These are phyloP conservation scores for Arabidopsis arenosa DNA, from an alignment of 345 rosid genomes.

Conservation along the genomic window DNA sequence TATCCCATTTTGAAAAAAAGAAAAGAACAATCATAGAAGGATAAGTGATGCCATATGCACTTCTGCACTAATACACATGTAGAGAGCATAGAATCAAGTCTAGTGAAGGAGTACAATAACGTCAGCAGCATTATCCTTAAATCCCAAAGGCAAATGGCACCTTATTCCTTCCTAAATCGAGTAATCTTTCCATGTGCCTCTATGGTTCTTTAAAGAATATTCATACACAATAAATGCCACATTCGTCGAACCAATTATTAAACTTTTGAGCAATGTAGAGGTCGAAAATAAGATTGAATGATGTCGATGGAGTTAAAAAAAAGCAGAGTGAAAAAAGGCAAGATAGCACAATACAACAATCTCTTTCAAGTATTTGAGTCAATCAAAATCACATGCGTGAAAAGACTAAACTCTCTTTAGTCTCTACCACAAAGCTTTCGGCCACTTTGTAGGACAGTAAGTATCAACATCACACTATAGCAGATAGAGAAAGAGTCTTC, in stretches of 20 bases:
- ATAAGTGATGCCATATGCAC: constrained; percentile 36
- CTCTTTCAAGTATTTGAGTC: constrained; percentile 33
- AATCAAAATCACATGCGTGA: constrained; percentile 53
- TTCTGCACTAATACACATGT: constrained; percentile 35
- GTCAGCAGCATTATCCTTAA: constrained; percentile 30
- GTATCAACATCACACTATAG: constrained; percentile 41
- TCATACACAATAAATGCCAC: constrained; percentile 8
- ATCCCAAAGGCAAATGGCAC: constrained; percentile 20
- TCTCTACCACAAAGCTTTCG: constrained; percentile 31
- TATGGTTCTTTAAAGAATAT: constrained; percentile 29
- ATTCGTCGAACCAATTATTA: constrained; percentile 43
- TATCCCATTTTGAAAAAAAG: constrained; percentile 1
- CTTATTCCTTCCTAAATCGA: constrained; percentile 38
- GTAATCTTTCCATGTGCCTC: constrained; percentile 37
- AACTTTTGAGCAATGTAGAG: constrained; percentile 36
- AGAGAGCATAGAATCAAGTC: constrained; percentile 15
- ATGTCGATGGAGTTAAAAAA: not conserved
- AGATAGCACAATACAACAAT: not conserved
- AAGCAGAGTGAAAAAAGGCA: not conserved
- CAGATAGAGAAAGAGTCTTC: constrained; percentile 19
- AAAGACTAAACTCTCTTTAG: constrained; percentile 59
- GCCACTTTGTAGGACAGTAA: constrained; percentile 42
- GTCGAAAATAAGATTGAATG: constrained; percentile 5
- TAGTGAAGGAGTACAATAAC: constrained; percentile 29
- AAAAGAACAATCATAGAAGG: not conserved